These are phyloP conservation scores for Cyclotella sp. DNA, from an alignment of 108 stramenopile species.

Conservation along the genomic window DNA sequence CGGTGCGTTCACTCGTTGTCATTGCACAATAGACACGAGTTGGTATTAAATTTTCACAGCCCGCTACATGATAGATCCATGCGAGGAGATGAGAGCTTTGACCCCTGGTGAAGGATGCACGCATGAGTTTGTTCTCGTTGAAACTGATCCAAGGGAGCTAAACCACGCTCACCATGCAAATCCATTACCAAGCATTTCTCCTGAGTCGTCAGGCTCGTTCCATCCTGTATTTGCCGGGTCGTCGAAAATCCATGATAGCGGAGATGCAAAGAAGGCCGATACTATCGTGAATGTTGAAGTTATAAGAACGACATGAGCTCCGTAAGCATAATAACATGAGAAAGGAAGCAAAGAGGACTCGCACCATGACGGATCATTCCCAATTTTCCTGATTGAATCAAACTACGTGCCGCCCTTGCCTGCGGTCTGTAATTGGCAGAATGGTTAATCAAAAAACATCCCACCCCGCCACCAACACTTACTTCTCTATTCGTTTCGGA, in stretches of 20 bases:
- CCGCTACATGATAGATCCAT: slow-evolving; percentile 66
- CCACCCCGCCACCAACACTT: slow-evolving; percentile 21
- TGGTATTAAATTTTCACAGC: slow-evolving; percentile 47
- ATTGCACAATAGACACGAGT: slow-evolving; percentile 57
- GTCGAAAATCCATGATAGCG: slow-evolving; percentile 66
- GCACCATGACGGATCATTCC: slow-evolving; percentile 29
- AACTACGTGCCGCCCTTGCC: slow-evolving; percentile 54
- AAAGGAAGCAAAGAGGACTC: background rate
- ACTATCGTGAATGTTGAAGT: slow-evolving; percentile 14
- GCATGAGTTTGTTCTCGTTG: too few relatives aligned
- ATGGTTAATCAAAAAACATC: slow-evolving; percentile 71
- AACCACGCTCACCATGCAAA: slow-evolving; percentile 3
- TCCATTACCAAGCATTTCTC: slow-evolving; percentile 75
- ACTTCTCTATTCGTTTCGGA: background rate
- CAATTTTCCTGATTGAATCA: slow-evolving; percentile 43
- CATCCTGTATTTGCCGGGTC: slow-evolving; percentile 46
- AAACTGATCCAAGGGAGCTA: too few relatives aligned
- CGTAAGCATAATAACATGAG: background rate
- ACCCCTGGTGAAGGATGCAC: slow-evolving; percentile 59
- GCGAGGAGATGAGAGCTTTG: slow-evolving; percentile 71
- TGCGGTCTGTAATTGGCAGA: slow-evolving; percentile 73
- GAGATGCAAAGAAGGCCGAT: slow-evolving; percentile 60
- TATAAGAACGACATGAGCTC: background rate
- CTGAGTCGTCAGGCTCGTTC: slow-evolving; percentile 59
- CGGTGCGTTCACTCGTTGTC: slow-evolving; percentile 58